Percentiles rank a stretch among this genome's conserved stretches.
Conservation (phyloP, 495 filamentous ascomycete genomes). For the Tuber brumale region DNA sequence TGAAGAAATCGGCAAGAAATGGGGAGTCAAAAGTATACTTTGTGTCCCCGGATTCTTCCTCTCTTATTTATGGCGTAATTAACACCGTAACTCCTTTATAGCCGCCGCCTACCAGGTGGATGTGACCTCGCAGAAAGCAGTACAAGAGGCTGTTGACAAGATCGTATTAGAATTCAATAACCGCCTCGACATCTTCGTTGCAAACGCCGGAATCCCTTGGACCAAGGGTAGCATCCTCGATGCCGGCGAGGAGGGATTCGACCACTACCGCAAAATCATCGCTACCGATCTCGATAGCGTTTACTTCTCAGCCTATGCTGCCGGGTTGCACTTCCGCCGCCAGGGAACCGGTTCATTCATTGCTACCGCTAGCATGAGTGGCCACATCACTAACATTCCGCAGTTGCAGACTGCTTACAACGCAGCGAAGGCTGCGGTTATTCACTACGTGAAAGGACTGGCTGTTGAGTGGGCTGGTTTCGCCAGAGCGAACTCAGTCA, state of each 20-base stretch:
- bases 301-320: slow-evolving; percentile 73
- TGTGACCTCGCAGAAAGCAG: slow-evolving; percentile 54
- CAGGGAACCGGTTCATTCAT: slow-evolving; percentile 46
- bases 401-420: slow-evolving; percentile 84
- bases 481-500: slow-evolving; percentile 74
- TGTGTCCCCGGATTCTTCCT: no score
- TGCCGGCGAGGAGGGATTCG: slow-evolving; percentile 45
- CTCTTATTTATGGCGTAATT: background rate
- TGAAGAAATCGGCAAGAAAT: slow-evolving; percentile 62
- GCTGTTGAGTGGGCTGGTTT: slow-evolving; percentile 84
- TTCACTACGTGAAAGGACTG: slow-evolving; percentile 67
- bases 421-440: slow-evolving; percentile 75
- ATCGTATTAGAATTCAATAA: slow-evolving; percentile 62
- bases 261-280: slow-evolving; percentile 63
- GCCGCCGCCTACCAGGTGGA: slow-evolving; percentile 72
- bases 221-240: slow-evolving; percentile 62
- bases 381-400: slow-evolving; percentile 81
- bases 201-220: slow-evolving; percentile 74
- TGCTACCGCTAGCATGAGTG: slow-evolving; percentile 40
- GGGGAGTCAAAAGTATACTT: slow-evolving; percentile 68
- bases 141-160: slow-evolving; percentile 54
- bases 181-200: slow-evolving; percentile 71
- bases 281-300: slow-evolving; percentile 72
- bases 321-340: slow-evolving; percentile 61
- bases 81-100: slow-evolving; percentile 35